These are phyloP conservation scores for Strigomonas oncopelti DNA, from an alignment of 208 protist species.

Conservation along the genomic window DNA sequence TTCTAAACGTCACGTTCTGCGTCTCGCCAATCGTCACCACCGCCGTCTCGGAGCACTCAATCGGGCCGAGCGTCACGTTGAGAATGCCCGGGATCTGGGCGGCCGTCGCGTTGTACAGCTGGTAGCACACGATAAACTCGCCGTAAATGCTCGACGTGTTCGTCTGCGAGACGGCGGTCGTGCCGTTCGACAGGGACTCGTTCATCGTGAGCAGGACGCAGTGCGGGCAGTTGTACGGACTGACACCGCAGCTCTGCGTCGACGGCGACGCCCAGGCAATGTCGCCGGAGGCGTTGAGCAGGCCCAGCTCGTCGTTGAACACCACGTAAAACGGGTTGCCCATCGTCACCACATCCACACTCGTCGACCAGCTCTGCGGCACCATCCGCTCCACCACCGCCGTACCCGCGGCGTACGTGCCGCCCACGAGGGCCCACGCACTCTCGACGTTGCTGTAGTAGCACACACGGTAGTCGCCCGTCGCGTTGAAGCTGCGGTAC, in stretches of 20 bases:
- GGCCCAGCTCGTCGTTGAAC: conserved; percentile 46
- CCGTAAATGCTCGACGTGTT: conserved; percentile 42
- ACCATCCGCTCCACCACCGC: conserved; percentile 39
- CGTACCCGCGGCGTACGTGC: conserved; percentile 39
- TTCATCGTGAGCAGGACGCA: conserved; percentile 68
- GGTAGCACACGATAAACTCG: conserved; percentile 78
- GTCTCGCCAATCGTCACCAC: conserved; percentile 58
- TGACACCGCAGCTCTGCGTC: conserved; percentile 49
- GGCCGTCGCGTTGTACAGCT: conserved; percentile 54
- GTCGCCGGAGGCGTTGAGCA: conserved; percentile 41
- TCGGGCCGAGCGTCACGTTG: conserved; percentile 37
- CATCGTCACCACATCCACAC: conserved; percentile 24
- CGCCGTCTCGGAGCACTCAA: conserved; percentile 58
- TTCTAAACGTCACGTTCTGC: conserved; percentile 64
- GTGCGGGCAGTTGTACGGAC: conserved; percentile 33
- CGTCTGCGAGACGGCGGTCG: conserved; percentile 31
- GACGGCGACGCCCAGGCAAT: conserved; percentile 62
- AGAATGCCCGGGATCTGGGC: conserved; percentile 46
- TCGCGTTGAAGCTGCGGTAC: conserved; percentile 77
- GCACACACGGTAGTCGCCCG: conserved; percentile 66
- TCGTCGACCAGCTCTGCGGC: conserved; percentile 46
- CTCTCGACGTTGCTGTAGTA: conserved; percentile 72
- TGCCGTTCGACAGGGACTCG: conserved; percentile 24
- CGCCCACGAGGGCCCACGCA: conserved; percentile 71
- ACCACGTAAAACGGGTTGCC: conserved; percentile 47